Evolutionary conservation across 257 asterid species (phyloP).

Genomic region (Capsicum chinense): DNA sequence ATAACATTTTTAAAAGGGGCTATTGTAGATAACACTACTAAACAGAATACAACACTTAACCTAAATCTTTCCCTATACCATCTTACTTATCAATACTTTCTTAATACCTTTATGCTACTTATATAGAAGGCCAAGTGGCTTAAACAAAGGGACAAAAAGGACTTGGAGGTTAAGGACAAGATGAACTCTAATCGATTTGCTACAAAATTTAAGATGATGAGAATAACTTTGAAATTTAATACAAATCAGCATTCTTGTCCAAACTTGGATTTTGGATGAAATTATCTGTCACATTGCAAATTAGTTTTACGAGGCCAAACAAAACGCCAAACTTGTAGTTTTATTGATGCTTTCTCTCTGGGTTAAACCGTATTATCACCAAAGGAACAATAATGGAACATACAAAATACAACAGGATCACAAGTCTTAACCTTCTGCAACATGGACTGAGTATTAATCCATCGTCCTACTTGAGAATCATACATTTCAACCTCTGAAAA

Average conservation of each 20-base stretch:
- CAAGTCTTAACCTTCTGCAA: slow-evolving; percentile 60
- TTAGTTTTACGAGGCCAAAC: background rate
- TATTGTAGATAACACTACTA: slow-evolving; percentile 21
- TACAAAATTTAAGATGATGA: background rate
- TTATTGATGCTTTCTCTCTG: slow-evolving; percentile 1
- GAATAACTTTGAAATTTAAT: background rate
- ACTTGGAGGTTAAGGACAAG: background rate
- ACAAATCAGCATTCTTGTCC: slow-evolving; percentile 23
- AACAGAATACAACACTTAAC: background rate
- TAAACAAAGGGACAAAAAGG: slow-evolving; percentile 17
- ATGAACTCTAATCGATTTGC: slow-evolving; percentile 3
- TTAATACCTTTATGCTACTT: slow-evolving; percentile 4
- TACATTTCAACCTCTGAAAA: slow-evolving; percentile 81
- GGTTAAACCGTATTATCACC: background rate
- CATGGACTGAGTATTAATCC: slow-evolving; percentile 84
- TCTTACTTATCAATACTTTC: slow-evolving; percentile 5
- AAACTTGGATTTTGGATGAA: background rate
- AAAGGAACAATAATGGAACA: slow-evolving; percentile 16
- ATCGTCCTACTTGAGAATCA: slow-evolving; percentile 68
- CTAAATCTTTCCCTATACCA: background rate
- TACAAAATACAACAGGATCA: slow-evolving; percentile 5
- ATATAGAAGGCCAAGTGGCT: slow-evolving; percentile 13
- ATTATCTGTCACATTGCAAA: background rate
- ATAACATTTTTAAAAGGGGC: background rate
- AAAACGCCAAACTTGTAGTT: background rate